Base-by-base conservation (phyloP, 225 moss, liverwort and hornwort species). In the Rhytidiadelphus loreus region DNA sequence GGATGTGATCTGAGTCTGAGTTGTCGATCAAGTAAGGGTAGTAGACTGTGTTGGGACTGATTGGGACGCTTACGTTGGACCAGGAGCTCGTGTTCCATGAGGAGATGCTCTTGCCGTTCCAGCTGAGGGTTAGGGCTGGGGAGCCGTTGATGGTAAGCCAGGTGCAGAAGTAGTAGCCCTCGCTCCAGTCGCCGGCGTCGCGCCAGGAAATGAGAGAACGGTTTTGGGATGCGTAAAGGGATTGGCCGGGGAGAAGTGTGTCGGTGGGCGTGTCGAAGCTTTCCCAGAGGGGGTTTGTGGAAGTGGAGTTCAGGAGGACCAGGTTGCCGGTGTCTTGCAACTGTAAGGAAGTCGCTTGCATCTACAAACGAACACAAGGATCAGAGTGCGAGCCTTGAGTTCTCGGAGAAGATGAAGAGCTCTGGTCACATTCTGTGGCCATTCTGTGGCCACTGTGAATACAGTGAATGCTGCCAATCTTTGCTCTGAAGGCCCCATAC, bases 261-360 rank as follows among this genome's bases (percentile, higher is more conserved):
- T 94, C 93, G 15, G 90, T 94, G 21, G 93, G 93, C 37, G 92
- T 89, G 82, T 92, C 88, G 61, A 94, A 94, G 88, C 92, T 92
- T 70, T 92, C 86, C 93, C 92, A 94, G 29, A 91, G 30, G 11
- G 55, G 3, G 15, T 3, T 63, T 6, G 62, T 12, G 55, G 12
- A 65, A 26, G 53, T 78, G 26, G 81, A 74, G 50, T 87, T 48
- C 22, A 82, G n/a, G 13, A 94, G 87, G 29, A 92, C 91, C 50
- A 94, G 85, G 68, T 94, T 92, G 56, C 92, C 92, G 14, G 66
- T 62, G 53, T 92, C 88, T 30, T 66, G 84, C 41, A 93, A 69
- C 48, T 78, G 81, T 77, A 92, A 35, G 18, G 55, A 66, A 24
- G 57, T 84, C 37, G 84, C 91, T 86, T 84, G 86, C 83, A 78